Conservation (phyloP, 164 flowering plant species). For the Sextonia rubra region DNA sequence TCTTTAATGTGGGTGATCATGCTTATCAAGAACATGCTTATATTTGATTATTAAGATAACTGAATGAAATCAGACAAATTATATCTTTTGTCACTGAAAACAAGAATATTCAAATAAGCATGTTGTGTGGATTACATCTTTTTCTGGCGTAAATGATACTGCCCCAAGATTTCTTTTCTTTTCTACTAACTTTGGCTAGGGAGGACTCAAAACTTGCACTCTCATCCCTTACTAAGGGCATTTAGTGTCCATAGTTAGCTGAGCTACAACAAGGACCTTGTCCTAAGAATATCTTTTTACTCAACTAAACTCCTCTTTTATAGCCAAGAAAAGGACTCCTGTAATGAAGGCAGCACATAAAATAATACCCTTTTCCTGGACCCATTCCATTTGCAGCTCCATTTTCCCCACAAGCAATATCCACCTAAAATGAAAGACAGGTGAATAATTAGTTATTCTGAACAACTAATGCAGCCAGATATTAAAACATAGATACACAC, state of each 20-base stretch:
- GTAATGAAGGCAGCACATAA: background rate
- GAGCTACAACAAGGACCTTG: too few relatives aligned
- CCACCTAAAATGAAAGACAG: conserved; percentile 32
- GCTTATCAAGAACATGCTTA: background rate
- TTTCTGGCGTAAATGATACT: too few relatives aligned
- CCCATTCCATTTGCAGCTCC: conserved; percentile 80
- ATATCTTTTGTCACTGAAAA: background rate
- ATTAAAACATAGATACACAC: conserved; percentile 47
- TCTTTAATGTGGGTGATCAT: background rate
- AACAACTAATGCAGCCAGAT: background rate
- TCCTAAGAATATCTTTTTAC: too few relatives aligned
- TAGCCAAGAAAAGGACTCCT: background rate
- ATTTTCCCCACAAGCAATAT: conserved; percentile 74
- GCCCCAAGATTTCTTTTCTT: too few relatives aligned
- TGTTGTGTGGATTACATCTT: too few relatives aligned
- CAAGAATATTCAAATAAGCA: background rate
- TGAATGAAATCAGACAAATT: background rate
- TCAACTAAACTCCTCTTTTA: background rate
- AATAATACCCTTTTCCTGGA: conserved; percentile 76
- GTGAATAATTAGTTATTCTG: background rate
- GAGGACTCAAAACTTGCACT: too few relatives aligned
- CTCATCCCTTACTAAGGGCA: too few relatives aligned
- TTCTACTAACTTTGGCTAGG: too few relatives aligned
- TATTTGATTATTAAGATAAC: background rate
- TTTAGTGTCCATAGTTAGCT: too few relatives aligned